Evolutionary conservation across 2,329 filamentous ascomycete genomes (phyloP).

Genomic region (Neurospora sp.): DNA sequence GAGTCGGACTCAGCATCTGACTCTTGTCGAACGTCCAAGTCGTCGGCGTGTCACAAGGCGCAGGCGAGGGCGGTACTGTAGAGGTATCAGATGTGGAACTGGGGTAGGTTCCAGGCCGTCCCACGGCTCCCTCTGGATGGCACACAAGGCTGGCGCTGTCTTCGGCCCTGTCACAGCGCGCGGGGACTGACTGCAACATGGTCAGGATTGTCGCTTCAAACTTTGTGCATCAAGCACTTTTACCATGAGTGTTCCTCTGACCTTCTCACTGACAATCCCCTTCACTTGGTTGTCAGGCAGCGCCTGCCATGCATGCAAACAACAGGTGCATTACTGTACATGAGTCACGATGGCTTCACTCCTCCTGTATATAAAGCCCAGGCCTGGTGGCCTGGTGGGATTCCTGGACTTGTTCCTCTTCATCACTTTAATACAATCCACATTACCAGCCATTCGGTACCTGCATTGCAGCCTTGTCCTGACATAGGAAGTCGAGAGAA

Average conservation of each 20-base stretch:
- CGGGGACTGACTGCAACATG: neutral
- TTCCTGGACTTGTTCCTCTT: neutral
- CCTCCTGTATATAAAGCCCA: neutral
- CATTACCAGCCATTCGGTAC: neutral
- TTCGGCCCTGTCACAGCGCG: neutral
- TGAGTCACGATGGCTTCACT: neutral
- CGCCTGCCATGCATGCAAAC: neutral
- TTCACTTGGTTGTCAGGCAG: neutral
- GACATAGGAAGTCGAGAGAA: neutral
- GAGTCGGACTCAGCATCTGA: neutral
- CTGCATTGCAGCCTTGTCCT: too few relatives aligned
- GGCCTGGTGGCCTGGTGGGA: neutral
- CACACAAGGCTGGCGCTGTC: neutral
- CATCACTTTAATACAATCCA: neutral
- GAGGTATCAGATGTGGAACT: neutral
- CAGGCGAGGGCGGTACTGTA: neutral
- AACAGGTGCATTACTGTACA: neutral
- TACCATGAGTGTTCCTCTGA: neutral
- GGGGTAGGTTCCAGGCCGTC: neutral
- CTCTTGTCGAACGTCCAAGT: neutral
- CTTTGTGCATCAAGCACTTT: neutral
- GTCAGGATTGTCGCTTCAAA: neutral
- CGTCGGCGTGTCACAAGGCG: neutral
- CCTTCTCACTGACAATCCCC: neutral
- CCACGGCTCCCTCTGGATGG: neutral